Conservation (phyloP, 495 filamentous ascomycete species). For the Tricharina praecox region DNA sequence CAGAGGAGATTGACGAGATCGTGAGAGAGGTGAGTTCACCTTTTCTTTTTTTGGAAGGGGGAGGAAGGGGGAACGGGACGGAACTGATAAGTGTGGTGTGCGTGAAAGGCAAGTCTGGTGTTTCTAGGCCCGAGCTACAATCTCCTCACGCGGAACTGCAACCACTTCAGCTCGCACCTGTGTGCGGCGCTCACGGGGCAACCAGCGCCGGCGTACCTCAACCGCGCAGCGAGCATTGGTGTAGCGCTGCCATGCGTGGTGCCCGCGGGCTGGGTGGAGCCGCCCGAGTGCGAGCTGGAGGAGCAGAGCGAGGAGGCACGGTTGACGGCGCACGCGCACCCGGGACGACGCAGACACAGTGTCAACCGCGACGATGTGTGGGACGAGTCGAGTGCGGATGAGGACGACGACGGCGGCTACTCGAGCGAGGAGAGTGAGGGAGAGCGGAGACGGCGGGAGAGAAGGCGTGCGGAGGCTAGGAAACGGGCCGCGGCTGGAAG, state of each 20-base stretch:
- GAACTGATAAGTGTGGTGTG: too few species aligned
- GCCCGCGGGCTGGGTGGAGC: slow-evolving; percentile 58
- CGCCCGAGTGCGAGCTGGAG: slow-evolving; percentile 55
- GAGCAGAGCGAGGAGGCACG: slow-evolving; percentile 39
- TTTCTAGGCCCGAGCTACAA: slow-evolving; percentile 60
- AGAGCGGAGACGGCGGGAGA: slow-evolving; percentile 5
- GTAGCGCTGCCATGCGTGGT: slow-evolving; percentile 63
- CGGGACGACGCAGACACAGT: slow-evolving; percentile 5
- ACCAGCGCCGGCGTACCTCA: slow-evolving; percentile 51
- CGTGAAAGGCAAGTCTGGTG: slow-evolving; percentile 15
- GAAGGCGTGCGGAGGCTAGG: slow-evolving; percentile 5
- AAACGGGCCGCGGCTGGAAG: slow-evolving; percentile 2
- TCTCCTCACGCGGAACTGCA: slow-evolving; percentile 58
- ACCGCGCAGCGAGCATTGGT: slow-evolving; percentile 63
- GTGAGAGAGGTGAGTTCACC: slow-evolving; percentile 32
- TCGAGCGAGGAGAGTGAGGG: slow-evolving; percentile 8
- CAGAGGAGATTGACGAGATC: slow-evolving; percentile 47
- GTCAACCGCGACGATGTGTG: slow-evolving; percentile 10
- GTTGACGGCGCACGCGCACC: slow-evolving; percentile 7
- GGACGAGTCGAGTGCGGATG: slow-evolving; percentile 15
- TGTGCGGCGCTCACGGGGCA: slow-evolving; percentile 22
- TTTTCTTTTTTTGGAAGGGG: not conserved
- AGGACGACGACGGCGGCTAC: slow-evolving; percentile 11
- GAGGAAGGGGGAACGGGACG: too few species aligned
- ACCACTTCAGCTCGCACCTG: slow-evolving; percentile 3